Evolutionary conservation across 208 protist species (phyloP).

Genomic region (Trichomonas tenax): DNA sequence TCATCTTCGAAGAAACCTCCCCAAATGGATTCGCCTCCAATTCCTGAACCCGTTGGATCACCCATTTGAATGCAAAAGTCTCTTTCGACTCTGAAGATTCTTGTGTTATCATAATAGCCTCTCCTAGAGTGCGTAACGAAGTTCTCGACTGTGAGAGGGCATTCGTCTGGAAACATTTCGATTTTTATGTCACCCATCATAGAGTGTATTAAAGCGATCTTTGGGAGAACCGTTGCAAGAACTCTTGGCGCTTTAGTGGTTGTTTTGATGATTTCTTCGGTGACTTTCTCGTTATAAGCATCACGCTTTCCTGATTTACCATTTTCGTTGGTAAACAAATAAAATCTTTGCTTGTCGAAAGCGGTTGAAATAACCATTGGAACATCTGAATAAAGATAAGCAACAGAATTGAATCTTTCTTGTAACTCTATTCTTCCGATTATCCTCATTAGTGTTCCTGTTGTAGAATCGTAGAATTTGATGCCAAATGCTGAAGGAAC

Average conservation of each 20-base stretch:
- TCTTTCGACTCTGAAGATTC: constrained; percentile 54
- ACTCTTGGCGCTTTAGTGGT: background rate
- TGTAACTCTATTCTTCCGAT: background rate
- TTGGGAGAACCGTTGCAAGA: background rate
- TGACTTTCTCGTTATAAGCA: constrained; percentile 7
- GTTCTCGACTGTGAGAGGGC: constrained; percentile 11
- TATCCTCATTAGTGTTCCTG: background rate
- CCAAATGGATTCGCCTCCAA: constrained; percentile 52
- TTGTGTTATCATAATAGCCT: constrained; percentile 53
- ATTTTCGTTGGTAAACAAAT: background rate
- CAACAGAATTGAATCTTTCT: constrained; percentile 5
- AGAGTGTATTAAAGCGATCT: background rate
- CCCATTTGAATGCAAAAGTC: constrained; percentile 57
- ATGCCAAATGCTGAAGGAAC: background rate
- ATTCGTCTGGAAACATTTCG: constrained; percentile 13
- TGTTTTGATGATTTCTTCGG: background rate
- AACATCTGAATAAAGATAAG: background rate
- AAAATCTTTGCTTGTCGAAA: background rate
- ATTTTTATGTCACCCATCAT: background rate
- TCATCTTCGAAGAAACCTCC: constrained; percentile 51
- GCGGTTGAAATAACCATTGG: background rate
- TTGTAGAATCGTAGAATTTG: background rate
- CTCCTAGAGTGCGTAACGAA: background rate
- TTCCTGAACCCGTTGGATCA: constrained; percentile 55
- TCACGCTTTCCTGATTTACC: background rate